Evolutionary conservation across 345 rosid species (phyloP).

Genomic region (Schrenkiella parvula): DNA sequence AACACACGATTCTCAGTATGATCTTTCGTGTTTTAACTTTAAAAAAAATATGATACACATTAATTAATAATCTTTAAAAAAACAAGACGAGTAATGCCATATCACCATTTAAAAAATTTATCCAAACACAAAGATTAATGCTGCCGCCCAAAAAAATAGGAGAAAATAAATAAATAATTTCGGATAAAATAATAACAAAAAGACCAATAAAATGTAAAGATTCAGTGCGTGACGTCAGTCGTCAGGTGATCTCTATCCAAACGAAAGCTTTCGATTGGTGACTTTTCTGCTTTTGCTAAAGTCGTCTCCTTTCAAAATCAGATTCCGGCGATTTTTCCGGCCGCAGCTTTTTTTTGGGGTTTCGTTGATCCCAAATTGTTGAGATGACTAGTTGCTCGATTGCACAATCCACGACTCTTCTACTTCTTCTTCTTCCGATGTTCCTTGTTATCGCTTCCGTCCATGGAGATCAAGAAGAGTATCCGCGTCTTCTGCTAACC

Average conservation of each 20-base stretch:
- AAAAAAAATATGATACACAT: too few relatives aligned
- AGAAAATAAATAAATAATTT: too few relatives aligned
- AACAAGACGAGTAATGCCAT: too few relatives aligned
- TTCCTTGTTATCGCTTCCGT: not conserved
- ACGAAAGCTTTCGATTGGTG: not conserved
- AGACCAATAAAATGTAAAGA: too few relatives aligned
- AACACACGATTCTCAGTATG: too few relatives aligned
- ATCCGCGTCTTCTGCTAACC: slow-evolving; percentile 33
- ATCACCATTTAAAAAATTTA: too few relatives aligned
- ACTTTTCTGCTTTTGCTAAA: not conserved
- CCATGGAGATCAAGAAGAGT: slow-evolving; percentile 28
- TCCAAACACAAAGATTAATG: too few relatives aligned
- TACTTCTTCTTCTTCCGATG: not conserved
- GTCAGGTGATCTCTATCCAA: not conserved
- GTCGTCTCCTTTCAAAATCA: not conserved
- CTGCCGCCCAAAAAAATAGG: too few relatives aligned
- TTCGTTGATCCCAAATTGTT: not conserved
- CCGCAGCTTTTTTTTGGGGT: not conserved
- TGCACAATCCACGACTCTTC: not conserved
- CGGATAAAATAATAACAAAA: too few relatives aligned
- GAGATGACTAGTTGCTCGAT: slow-evolving; percentile 9
- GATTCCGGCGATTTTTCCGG: not conserved
- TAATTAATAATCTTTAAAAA: too few relatives aligned
- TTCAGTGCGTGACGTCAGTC: not conserved
- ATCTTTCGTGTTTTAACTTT: too few relatives aligned